Evolutionary conservation across 2,329 filamentous ascomycete species (phyloP).

Genomic region (Pseudogymnoascus sp.): DNA sequence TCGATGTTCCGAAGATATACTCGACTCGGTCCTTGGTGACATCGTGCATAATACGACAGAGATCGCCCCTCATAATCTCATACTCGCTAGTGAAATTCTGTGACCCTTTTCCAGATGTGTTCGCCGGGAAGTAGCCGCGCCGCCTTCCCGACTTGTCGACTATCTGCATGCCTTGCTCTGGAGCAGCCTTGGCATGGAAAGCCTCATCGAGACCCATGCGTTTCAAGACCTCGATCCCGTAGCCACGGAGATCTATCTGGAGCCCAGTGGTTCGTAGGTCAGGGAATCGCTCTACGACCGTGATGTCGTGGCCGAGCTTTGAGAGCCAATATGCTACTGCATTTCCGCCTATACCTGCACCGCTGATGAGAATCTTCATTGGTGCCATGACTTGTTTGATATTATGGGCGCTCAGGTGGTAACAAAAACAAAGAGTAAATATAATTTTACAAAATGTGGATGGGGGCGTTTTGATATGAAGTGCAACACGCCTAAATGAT

Average conservation of each 20-base stretch:
- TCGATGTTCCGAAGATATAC: slow-evolving; percentile 31
- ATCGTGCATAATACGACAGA: slow-evolving; percentile 34
- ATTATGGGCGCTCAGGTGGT: neutral
- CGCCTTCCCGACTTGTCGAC: slow-evolving; percentile 35
- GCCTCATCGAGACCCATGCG: slow-evolving; percentile 44
- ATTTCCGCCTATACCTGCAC: slow-evolving; percentile 31
- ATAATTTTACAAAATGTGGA: neutral
- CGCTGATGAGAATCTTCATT: slow-evolving; percentile 31
- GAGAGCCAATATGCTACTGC: slow-evolving; percentile 45
- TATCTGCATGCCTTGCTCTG: slow-evolving; percentile 41
- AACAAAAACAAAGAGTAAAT: neutral
- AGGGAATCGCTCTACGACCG: slow-evolving; percentile 37
- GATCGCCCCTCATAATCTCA: slow-evolving; percentile 40
- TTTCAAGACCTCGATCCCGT: slow-evolving; percentile 43
- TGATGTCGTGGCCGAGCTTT: slow-evolving; percentile 31
- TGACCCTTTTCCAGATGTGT: slow-evolving; percentile 21
- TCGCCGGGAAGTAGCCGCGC: slow-evolving; percentile 35
- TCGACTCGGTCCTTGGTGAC: slow-evolving; percentile 26
- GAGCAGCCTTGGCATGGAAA: slow-evolving; percentile 36
- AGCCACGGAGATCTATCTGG: slow-evolving; percentile 47
- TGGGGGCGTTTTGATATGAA: too few relatives aligned
- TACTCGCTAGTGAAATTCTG: slow-evolving; percentile 36
- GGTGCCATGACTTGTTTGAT: slow-evolving; percentile 2
- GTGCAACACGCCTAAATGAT: neutral
- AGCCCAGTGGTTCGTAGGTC: slow-evolving; percentile 40